A percentile compares a stretch with the other conserved stretches of the same genome.
Evolutionary conservation across 768 basidiomycete species (phyloP).

Genomic region (Mycena vulgaris): DNA sequence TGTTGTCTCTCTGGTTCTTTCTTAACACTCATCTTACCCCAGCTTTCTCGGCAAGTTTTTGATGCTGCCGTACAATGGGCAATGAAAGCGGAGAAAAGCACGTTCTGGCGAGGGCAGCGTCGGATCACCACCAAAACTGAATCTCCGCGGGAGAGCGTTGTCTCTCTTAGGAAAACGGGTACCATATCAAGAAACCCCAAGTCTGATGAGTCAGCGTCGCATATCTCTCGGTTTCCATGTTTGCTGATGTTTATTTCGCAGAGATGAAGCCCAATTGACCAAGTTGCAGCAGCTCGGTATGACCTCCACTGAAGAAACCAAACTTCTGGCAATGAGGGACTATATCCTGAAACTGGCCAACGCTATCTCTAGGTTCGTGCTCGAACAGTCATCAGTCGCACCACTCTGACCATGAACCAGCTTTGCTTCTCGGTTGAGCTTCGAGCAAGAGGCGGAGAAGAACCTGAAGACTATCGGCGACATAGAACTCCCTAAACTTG

Average conservation of each 20-base stretch:
- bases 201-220: slow-evolving; percentile 85
- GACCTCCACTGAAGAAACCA: slow-evolving; percentile 84
- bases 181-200: slow-evolving; percentile 63
- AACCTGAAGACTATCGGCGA: slow-evolving; percentile 75
- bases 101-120: slow-evolving; percentile 81
- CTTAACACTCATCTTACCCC: slow-evolving; percentile 1
- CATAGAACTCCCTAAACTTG: slow-evolving; percentile 88
- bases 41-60: slow-evolving; percentile 81
- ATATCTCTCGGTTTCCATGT: neutral
- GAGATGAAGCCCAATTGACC: slow-evolving; percentile 82
- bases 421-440: slow-evolving; percentile 74
- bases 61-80: slow-evolving; percentile 93
- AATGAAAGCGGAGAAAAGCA: slow-evolving; percentile 82
- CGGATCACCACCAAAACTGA: slow-evolving; percentile 67
- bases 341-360: slow-evolving; percentile 90
- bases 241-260: slow-evolving; percentile 48
- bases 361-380: slow-evolving; percentile 78
- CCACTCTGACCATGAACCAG: slow-evolving; percentile 52
- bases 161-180: slow-evolving; percentile 71
- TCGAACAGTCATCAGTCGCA: neutral
- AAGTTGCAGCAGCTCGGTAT: slow-evolving; percentile 93
- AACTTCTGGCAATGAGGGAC: slow-evolving; percentile 90
- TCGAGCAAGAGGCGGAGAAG: slow-evolving; percentile 75
- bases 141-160: slow-evolving; percentile 80
- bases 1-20: neutral